Evolutionary conservation across 768 basidiomycete species (phyloP), one percentile per base, ranked within the genome.

Genomic region (Boletus pseudo-olivaceus): DNA sequence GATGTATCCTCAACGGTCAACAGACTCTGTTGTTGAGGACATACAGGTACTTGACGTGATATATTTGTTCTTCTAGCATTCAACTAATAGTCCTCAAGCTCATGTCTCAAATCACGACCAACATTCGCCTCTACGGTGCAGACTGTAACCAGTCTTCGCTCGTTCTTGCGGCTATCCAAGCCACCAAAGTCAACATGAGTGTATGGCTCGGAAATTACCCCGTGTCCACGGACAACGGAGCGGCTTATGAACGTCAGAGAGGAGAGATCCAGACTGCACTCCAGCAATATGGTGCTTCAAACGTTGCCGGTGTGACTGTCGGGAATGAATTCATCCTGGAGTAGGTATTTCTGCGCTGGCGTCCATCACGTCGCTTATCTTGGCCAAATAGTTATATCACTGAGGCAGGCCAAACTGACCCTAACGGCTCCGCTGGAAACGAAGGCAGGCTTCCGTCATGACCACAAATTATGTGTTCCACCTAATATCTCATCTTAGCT

Each of bases 291-390:
- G 95, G 95, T 32, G 79, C 82, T 2, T 80, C 80, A 55, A 70
- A 93, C 62, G 81, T 98, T 49, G 75, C 73, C 0, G 96, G 96
- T 9, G 64, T 98, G 37, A 94, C 88, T 12, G 94, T 97, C 33
- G 94, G 96, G 33, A 96, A 97, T 66, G 93, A 96, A 72, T 92
- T 82, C 67, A 90, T 93, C 66, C 78, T 94, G 46, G 82, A 93
- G 84, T 87, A 45, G 4, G 79, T 73, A 8, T 39, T 19, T 32
- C 41, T 29, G 43, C 32, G 23, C 11, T 32, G 9, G 17, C 6
- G 12, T 46, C 11, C n/a, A 15, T 19, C 35, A 12, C 20, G 7
- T 42, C 19, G 5, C 51, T 61, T 15, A 67, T 34, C 44, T 29
- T 33, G 34, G 2, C 17, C 40, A n/a, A 29, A 48, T 57, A 90